Evolutionary conservation across 2,329 filamentous ascomycete species (phyloP).

Genomic region (Venturia asperata): DNA sequence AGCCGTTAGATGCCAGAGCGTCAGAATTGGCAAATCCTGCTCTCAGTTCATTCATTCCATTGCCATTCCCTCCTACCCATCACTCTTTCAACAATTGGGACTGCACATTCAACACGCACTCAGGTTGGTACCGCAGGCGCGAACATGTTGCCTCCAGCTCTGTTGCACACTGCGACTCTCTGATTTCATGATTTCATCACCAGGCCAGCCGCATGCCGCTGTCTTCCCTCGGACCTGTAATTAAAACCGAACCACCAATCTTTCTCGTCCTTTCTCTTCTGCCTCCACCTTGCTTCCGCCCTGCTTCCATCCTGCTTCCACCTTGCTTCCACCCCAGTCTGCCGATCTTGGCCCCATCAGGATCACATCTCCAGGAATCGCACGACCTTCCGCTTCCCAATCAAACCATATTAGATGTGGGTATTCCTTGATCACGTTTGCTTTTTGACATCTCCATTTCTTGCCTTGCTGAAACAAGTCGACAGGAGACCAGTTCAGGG

Average conservation of each 20-base stretch:
- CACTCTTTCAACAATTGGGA: background rate
- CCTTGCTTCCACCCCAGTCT: slow-evolving; percentile 1
- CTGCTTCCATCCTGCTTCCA: too few species aligned
- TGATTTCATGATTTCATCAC: background rate
- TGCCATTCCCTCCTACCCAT: background rate
- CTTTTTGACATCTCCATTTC: background rate
- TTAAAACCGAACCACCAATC: background rate
- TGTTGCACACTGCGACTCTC: background rate
- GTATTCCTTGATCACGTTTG: slow-evolving; percentile 1
- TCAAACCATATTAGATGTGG: slow-evolving; percentile 14
- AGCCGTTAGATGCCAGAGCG: background rate
- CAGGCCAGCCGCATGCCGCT: background rate
- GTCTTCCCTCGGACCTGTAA: background rate
- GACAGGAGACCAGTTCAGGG: background rate
- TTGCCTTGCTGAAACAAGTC: background rate
- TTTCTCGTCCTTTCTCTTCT: background rate
- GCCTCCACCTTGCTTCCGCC: background rate
- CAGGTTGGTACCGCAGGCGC: too few species aligned
- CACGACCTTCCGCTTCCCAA: background rate
- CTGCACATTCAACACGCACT: background rate
- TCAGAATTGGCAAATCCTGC: slow-evolving; percentile 6
- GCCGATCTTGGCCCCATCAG: background rate
- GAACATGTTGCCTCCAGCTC: too few species aligned
- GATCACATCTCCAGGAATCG: background rate
- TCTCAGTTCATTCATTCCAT: background rate